phyloP scores from a whole-genome alignment of 108 stramenopile genomes.

The Conticribra weissflogii region DNA sequence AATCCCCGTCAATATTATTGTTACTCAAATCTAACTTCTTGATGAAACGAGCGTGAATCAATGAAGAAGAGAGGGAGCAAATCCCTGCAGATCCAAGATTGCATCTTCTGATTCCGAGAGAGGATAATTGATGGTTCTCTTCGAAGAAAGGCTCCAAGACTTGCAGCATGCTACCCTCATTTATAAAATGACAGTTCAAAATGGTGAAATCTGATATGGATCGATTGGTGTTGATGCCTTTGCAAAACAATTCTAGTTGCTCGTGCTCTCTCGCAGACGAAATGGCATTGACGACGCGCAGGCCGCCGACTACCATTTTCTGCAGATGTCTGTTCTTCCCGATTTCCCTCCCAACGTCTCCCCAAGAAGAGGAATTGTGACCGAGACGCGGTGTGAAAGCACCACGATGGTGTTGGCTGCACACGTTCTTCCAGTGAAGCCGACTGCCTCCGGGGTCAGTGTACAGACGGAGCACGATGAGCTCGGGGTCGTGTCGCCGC shows the following conservation, averaged over 20 bases:
- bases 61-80: neutral
- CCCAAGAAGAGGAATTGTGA: neutral
- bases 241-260: neutral
- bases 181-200: neutral
- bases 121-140: neutral
- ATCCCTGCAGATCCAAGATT: neutral
- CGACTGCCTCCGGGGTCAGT: neutral
- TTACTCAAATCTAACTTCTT: neutral
- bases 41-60: neutral
- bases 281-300: neutral
- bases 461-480: neutral
- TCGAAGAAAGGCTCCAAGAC: neutral
- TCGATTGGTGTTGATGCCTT: neutral
- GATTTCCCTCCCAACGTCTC: neutral
- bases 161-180: neutral
- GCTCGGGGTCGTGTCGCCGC: neutral
- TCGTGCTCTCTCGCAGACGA: neutral
- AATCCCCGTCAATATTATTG: neutral
- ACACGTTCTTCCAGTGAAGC: no score
- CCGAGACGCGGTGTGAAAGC: no score
- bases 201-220: neutral
- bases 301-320: neutral
- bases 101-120: neutral
- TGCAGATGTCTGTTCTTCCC: neutral
- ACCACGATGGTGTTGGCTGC: neutral